Percentiles rank a stretch among this genome's conserved stretches.
These are phyloP conservation scores for Fonsecaea erecta DNA, from an alignment of 2,329 filamentous ascomycete species.

Conservation along the genomic window DNA sequence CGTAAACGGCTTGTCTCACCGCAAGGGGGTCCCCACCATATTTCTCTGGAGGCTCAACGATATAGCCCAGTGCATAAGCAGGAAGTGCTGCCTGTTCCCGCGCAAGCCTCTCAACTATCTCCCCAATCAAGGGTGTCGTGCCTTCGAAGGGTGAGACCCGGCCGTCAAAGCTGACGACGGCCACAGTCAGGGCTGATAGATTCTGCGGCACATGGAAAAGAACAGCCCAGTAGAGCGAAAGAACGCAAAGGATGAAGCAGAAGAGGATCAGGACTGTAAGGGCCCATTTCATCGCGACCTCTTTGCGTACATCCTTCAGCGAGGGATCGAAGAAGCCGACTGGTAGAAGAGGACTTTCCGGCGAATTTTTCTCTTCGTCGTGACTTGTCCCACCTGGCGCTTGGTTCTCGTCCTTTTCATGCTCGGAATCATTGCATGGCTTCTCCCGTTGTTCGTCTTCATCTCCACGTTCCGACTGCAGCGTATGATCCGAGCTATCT, in stretches of 20 bases:
- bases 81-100: conserved; percentile 53
- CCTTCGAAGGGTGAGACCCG: conserved; percentile 54
- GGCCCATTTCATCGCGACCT: conserved; percentile 20
- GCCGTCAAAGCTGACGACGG: conserved; percentile 68
- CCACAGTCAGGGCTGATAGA: conserved; percentile 55
- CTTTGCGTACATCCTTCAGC: conserved; percentile 31
- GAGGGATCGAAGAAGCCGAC: conserved; percentile 42
- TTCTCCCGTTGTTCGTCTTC: neutral
- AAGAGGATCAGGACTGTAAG: conserved; percentile 56
- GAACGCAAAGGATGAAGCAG: conserved; percentile 59
- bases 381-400: neutral
- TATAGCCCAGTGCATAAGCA: conserved; percentile 50
- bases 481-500: conserved; percentile 7
- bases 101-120: conserved; percentile 48
- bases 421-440: neutral
- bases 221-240: conserved; percentile 67
- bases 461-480: neutral
- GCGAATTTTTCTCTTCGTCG: conserved; percentile 19
- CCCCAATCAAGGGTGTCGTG: conserved; percentile 61
- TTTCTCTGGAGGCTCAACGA: conserved; percentile 52
- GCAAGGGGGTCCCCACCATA: conserved; percentile 62
- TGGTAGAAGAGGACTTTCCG: conserved; percentile 25
- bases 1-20: conserved; percentile 64
- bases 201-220: conserved; percentile 59
- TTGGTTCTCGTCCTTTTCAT: conserved; percentile 8